These are phyloP conservation scores for Apiotrichum laibachii DNA, from an alignment of 1,284 basidiomycete species.

Conservation along the genomic window DNA sequence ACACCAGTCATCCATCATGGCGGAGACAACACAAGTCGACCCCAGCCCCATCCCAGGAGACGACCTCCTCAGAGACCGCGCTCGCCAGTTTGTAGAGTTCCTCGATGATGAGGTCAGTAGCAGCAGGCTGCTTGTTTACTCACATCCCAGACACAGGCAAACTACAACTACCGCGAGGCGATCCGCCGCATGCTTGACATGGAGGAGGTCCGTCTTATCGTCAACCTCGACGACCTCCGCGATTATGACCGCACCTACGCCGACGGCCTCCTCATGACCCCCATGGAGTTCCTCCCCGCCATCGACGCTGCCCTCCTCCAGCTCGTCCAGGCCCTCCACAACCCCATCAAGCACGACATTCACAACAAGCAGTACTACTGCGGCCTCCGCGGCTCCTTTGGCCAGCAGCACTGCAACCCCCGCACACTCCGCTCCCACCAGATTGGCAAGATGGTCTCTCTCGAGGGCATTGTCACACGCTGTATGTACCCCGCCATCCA, in stretches of 20 bases:
- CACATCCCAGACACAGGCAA: constrained; percentile 35
- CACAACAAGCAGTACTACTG: constrained; percentile 72
- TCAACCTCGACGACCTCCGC: constrained; percentile 95
- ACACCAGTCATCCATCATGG: constrained; percentile 27
- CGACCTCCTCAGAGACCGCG: constrained; percentile 70
- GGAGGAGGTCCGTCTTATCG: constrained; percentile 82
- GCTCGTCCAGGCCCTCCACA: constrained; percentile 72
- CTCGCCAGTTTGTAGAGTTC: constrained; percentile 81
- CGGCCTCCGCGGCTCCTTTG: constrained; percentile 97
- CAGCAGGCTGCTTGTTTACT: constrained; percentile 39
- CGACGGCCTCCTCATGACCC: constrained; percentile 75
- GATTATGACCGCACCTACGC: constrained; percentile 80
- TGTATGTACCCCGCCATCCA: constrained; percentile 55
- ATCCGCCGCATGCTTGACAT: constrained; percentile 80
- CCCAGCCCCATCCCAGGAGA: constrained; percentile 54
- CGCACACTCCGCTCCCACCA: constrained; percentile 83
- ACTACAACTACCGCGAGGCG: constrained; percentile 77
- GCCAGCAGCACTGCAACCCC: constrained; percentile 96
- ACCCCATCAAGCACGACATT: constrained; percentile 79
- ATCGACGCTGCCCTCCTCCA: constrained; percentile 80
- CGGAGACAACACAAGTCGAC: constrained; percentile 38
- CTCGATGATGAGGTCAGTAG: constrained; percentile 69
- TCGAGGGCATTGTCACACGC: constrained; percentile 97
- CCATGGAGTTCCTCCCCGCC: constrained; percentile 85
- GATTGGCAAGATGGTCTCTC: constrained; percentile 91